Evolutionary conservation across 176 grass and related monocot species (phyloP).

Genomic region (Hyparrhenia diplandra): DNA sequence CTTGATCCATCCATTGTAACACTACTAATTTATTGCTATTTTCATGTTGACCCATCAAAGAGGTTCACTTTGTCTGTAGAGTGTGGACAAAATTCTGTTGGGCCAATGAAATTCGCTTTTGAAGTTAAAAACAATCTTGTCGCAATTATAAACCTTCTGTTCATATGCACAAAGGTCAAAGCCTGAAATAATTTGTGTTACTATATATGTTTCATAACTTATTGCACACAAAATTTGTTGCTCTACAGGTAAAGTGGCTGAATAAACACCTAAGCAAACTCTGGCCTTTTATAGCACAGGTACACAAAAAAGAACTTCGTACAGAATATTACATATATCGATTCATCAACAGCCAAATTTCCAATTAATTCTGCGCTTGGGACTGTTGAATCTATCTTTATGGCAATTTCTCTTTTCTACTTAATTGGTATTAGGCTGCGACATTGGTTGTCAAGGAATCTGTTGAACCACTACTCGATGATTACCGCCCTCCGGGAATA

Average conservation of each 20-base stretch:
- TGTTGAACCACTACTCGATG: conserved; percentile 86
- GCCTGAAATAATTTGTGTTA: neutral
- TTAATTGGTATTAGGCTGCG: conserved; percentile 49
- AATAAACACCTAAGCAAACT: conserved; percentile 86
- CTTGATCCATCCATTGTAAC: neutral
- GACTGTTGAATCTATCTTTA: neutral
- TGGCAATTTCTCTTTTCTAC: neutral
- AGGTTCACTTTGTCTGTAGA: neutral
- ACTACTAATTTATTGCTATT: neutral
- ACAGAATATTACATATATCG: neutral
- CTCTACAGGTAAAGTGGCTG: conserved; percentile 79
- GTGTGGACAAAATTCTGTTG: neutral
- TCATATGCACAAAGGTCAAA: neutral
- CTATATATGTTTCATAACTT: neutral
- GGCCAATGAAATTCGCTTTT: neutral
- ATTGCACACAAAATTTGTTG: neutral
- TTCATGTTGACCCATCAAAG: neutral
- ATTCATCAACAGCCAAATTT: neutral
- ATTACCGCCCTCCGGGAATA: conserved; percentile 88
- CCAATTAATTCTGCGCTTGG: neutral
- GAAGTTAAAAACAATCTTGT: neutral
- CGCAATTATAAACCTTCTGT: neutral
- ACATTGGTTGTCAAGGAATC: conserved; percentile 69
- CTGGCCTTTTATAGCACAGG: conserved; percentile 81
- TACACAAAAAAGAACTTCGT: neutral